Base-by-base conservation (phyloP, 1,284 basidiomycete species). In the Cutaneotrichosporon spelunceum region DNA sequence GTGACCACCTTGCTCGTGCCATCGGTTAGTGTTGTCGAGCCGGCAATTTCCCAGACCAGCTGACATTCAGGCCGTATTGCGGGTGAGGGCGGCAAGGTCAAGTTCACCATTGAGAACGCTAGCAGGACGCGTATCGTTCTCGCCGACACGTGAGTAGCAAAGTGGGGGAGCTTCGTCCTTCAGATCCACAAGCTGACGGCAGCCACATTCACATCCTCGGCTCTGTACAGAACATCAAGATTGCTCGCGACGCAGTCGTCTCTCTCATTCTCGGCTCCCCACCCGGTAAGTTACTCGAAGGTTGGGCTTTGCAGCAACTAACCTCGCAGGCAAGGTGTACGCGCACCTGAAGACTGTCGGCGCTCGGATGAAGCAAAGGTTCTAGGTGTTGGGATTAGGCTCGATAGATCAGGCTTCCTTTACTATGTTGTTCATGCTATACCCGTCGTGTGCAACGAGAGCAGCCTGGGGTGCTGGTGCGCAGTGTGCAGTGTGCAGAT, bases 81-180 rank as follows among this genome's bases (percentile, higher is more conserved):
- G 9, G 95, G 95, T 11, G 93, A 99, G 77, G 93, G 97, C 67
- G 95, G 95, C 53, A 94, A 96, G 80, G 98, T 95, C 3, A 93
- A 97, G 75, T 98, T 97, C 79, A 95, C 95, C 0, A 98, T 99
- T 61, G 95, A 99, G 81, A 99, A 99, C 72, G 87, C 93, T 2
- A 94, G 89, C 71, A 85, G 95, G 62, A 99, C 95, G 24, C 88
- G 95, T 39, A 93, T 99, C 61, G 92, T 99, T 34, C 86, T 99
- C 45, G 95, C 95, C 24, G 95, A 99, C 77, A 95, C 93, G 89
- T 93, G 73, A 65, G 90, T 84, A 26, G 9, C 30, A 10, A 11
- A 6, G 23, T 27, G 9, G 39, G 27, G 21, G 21, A 23, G 44
- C 6, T 13, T 14, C 8, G 9, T 8, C 16, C 11, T 16, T 14